Base-by-base conservation (phyloP, 2,329 filamentous ascomycete species). In the Paramyrothecium sp. region DNA sequence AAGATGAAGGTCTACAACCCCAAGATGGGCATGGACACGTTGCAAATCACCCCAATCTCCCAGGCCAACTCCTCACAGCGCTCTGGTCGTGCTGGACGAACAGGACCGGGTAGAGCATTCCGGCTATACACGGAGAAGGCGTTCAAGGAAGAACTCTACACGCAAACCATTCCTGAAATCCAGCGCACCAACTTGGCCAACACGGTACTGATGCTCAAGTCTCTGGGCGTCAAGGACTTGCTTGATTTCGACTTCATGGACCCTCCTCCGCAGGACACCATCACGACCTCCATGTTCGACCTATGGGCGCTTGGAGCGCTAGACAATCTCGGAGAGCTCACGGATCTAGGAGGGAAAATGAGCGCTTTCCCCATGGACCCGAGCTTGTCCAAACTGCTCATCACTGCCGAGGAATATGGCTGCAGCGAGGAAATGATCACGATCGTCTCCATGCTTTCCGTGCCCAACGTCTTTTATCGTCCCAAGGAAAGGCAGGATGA, bases 171-270 rank as follows among this genome's bases (percentile, higher is more conserved):
- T 51, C 95, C 95, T 0, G 95, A 99, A 70, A 98, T 99, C 47
- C 95, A 99, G 74, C 86, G 95, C 19, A 99, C 95, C 0, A 99
- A 98, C 66, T 84, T 99, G 2, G 89, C 92, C 67, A 98, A 98
- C 66, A 98, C 93, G 0, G 94, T 99, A 3, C 81, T 99, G 16
- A 85, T 99, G 52, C 82, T 99, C 51, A 99, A 99, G 70, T 97
- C 92, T 0, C 83, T 99, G 1, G 95, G 95, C 0, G 94, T 99
- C 19, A 94, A 91, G 69, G 93, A 99, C 64, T 80, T 99, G 11
- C 77, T 99, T 1, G 94, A 99, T 72, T 99, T 99, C 69, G 92
- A 98, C 71, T 99, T 99, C 67, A 98, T 99, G 94, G 95, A 99
- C 65, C 95, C 95, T 2, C 95, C 95, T 7, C 95, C 95, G 0